Evolutionary conservation across 1,284 basidiomycete genomes (phyloP).

Genomic region (Ganoderma meredithae): DNA sequence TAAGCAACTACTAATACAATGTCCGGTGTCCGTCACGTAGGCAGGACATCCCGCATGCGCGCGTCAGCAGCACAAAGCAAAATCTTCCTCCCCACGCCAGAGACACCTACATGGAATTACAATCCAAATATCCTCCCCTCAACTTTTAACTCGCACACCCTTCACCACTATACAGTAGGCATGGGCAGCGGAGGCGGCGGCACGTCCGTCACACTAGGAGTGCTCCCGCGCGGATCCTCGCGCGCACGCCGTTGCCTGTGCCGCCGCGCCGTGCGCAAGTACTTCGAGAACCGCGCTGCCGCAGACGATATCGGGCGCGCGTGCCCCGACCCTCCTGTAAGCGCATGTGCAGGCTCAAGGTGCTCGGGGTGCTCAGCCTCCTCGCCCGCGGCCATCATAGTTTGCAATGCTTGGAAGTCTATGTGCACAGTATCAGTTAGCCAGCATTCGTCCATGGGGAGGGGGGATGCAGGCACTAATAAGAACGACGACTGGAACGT

Average conservation of each 20-base stretch:
- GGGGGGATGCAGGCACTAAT: too few relatives aligned
- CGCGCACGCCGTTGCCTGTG: conserved; percentile 30
- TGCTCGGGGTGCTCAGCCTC: conserved; percentile 39
- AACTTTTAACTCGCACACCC: background rate
- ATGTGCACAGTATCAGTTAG: conserved; percentile 5
- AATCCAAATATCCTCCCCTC: background rate
- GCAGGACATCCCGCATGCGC: background rate
- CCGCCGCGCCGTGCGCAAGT: conserved; percentile 68
- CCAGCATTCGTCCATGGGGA: conserved; percentile 3
- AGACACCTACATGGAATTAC: background rate
- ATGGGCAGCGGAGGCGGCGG: conserved; percentile 37
- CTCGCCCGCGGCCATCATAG: conserved; percentile 49
- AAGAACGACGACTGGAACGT: conserved; percentile 31
- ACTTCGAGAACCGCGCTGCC: conserved; percentile 67
- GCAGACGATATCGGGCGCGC: conserved; percentile 40
- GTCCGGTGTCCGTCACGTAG: background rate
- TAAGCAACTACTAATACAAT: background rate
- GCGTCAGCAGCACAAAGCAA: background rate
- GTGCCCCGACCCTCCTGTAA: conserved; percentile 4
- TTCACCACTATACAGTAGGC: conserved; percentile 4
- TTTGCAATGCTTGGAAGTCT: conserved; percentile 60
- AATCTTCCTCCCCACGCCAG: background rate
- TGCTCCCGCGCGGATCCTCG: conserved; percentile 37
- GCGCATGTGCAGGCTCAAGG: conserved; percentile 28
- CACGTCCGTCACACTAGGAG: conserved; percentile 36